Evolutionary conservation across 306 rosid species (phyloP).

Genomic region (Quercus glauca): DNA sequence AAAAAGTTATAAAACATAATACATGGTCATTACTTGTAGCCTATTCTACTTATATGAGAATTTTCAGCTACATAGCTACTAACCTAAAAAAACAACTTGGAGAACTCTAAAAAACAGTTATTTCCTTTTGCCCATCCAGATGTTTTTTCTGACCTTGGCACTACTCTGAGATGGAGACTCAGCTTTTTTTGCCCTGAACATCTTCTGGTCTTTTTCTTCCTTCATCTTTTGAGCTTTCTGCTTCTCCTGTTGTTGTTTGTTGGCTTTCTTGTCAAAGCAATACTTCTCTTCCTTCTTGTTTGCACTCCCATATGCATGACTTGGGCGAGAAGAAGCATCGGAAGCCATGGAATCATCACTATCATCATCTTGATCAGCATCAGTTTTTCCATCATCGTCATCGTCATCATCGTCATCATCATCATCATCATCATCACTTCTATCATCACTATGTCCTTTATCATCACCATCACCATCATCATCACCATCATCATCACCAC

Average conservation of each 20-base stretch:
- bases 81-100: conserved; percentile 20
- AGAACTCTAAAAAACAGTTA: background rate
- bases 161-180: conserved; percentile 32
- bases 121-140: conserved; percentile 29
- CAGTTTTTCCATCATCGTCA: background rate
- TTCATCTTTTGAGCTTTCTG: conserved; percentile 23
- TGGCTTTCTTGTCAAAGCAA: conserved; percentile 31
- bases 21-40: too few relatives aligned
- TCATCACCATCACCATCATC: background rate
- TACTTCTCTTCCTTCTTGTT: conserved; percentile 7
- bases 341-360: conserved; percentile 97
- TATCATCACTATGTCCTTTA: conserved; percentile 7
- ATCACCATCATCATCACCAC: conserved; percentile 15
- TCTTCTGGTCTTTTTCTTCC: conserved; percentile 33
- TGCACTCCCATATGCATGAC: conserved; percentile 28
- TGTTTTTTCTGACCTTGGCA: conserved; percentile 40
- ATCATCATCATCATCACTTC: background rate
- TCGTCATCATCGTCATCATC: background rate
- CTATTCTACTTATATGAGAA: background rate
- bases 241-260: conserved; percentile 29
- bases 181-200: conserved; percentile 14
- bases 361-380: conserved; percentile 38
- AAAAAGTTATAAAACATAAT: too few relatives aligned
- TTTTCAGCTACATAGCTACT: conserved; percentile 7
- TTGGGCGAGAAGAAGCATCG: conserved; percentile 95